Evolutionary conservation across 1,284 basidiomycete genomes (phyloP).

Genomic region (Leccinum angustisporum): DNA sequence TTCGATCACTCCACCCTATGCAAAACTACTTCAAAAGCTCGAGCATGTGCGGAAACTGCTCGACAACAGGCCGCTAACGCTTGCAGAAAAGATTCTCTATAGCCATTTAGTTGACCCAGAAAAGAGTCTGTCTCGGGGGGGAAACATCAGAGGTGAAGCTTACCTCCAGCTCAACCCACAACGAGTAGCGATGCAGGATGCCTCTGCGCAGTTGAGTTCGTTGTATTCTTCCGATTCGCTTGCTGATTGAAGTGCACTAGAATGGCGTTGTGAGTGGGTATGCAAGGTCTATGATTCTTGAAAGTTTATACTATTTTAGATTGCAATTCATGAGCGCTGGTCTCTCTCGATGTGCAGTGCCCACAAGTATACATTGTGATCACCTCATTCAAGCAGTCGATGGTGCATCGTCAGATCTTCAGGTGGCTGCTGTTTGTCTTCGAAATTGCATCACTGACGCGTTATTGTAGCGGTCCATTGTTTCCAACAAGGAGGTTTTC

Average conservation of each 20-base stretch:
- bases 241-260: slow-evolving; percentile 38
- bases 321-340: slow-evolving; percentile 99
- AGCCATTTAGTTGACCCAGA: slow-evolving; percentile 87
- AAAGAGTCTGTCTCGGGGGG: slow-evolving; percentile 65
- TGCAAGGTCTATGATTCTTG: background rate
- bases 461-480: slow-evolving; percentile 68
- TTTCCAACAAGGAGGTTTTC: slow-evolving; percentile 95
- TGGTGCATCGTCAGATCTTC: slow-evolving; percentile 81
- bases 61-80: slow-evolving; percentile 72
- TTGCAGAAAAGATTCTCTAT: slow-evolving; percentile 98
- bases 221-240: background rate
- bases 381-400: slow-evolving; percentile 92
- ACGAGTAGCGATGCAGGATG: slow-evolving; percentile 98
- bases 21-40: slow-evolving; percentile 74
- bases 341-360: slow-evolving; percentile 82
- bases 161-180: slow-evolving; percentile 92
- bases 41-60: slow-evolving; percentile 71
- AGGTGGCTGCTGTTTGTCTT: slow-evolving; percentile 46
- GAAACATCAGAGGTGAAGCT: slow-evolving; percentile 78
- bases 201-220: slow-evolving; percentile 85
- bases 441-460: slow-evolving; percentile 4
- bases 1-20: slow-evolving; percentile 90
- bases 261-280: slow-evolving; percentile 69
- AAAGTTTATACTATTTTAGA: slow-evolving; percentile 41
- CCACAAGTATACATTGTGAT: slow-evolving; percentile 92